These are phyloP conservation scores for Madurella mycetomatis DNA, from an alignment of 2,329 filamentous ascomycete genomes.

Conservation along the genomic window DNA sequence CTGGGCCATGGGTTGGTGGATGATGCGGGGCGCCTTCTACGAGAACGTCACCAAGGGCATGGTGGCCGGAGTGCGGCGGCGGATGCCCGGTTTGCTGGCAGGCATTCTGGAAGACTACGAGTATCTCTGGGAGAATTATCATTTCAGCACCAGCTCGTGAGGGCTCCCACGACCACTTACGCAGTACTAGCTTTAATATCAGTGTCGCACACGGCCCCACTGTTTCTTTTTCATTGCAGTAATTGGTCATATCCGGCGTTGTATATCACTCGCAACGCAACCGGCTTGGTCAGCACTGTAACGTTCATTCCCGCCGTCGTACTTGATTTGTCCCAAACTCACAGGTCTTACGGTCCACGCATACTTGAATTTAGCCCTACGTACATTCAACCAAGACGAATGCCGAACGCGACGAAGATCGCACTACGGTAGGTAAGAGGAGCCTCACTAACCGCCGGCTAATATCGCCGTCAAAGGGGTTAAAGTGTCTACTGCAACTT, in stretches of 20 bases:
- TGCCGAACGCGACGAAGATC: neutral
- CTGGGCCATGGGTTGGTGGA: conserved; percentile 93
- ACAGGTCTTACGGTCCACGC: neutral
- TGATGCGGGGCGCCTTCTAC: conserved; percentile 94
- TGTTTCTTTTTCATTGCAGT: no score
- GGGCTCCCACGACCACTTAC: neutral
- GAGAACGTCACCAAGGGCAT: conserved; percentile 80
- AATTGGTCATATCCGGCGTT: neutral
- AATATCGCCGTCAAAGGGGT: neutral
- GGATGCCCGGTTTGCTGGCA: conserved; percentile 74
- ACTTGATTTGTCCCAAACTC: neutral
- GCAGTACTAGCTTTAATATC: neutral
- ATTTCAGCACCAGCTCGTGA: conserved; percentile 63
- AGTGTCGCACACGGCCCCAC: no score
- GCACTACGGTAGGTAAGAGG: neutral
- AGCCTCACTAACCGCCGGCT: neutral
- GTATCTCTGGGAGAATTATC: conserved; percentile 97
- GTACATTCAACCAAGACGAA: neutral
- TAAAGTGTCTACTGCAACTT: neutral
- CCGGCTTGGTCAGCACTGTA: neutral
- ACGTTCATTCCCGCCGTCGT: neutral
- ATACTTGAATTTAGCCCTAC: neutral
- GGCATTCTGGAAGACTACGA: conserved; percentile 94
- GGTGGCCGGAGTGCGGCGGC: conserved; percentile 67
- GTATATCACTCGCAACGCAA: neutral